phyloP scores from a whole-genome alignment of 139 green algal genomes.

The Limnomonas spitsbergensis region DNA sequence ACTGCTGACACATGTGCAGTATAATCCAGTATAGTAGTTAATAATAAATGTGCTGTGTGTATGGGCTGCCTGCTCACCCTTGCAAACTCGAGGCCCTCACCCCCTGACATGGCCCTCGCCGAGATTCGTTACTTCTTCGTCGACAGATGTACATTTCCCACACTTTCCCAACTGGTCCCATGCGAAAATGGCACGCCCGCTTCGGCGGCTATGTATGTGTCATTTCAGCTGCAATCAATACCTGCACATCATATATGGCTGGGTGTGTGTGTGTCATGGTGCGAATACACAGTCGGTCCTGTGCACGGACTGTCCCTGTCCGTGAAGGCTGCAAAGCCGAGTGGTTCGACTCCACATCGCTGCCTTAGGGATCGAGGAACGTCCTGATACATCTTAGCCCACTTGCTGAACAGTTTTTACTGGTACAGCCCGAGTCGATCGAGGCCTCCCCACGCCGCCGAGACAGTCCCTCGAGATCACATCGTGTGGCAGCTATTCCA shows the following conservation, averaged over 20 bases:
- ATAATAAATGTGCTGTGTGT: no score
- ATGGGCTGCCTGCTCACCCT: no score
- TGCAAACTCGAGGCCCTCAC: no score
- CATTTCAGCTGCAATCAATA: not conserved
- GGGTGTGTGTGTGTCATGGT: not conserved
- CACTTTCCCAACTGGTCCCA: not conserved
- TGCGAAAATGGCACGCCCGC: not conserved
- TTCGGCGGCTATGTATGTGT: not conserved
- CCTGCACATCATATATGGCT: not conserved
- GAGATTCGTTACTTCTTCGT: not conserved
- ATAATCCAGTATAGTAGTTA: no score
- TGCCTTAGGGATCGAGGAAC: not conserved
- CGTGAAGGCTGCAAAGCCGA: not conserved
- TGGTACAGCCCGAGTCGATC: no score
- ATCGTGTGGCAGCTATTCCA: no score
- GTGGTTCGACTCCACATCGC: constrained; percentile 1
- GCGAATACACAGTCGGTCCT: not conserved
- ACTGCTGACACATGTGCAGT: no score
- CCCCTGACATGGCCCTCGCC: no score
- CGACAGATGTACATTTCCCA: not conserved
- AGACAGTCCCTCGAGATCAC: no score
- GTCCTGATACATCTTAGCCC: no score
- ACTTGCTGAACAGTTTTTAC: no score
- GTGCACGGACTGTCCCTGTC: not conserved
- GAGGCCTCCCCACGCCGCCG: no score